Base-by-base conservation (phyloP, 441 rosid genomes). In the Adansonia madagascariensis region DNA sequence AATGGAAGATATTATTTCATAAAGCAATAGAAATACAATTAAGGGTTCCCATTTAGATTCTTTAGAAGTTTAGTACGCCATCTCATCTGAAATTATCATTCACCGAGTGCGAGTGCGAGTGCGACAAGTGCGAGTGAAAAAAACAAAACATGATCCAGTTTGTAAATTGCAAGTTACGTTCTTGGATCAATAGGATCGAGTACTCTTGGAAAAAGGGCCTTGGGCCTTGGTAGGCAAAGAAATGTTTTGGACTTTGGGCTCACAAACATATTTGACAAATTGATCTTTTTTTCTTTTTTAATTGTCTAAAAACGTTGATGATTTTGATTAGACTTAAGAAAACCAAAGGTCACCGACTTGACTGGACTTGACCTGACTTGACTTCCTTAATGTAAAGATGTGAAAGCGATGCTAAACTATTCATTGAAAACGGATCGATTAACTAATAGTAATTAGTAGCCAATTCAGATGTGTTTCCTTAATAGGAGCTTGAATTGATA, bases 381-480 rank as follows among this genome's bases (percentile, higher is more conserved):
- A 50, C 55, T 2, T 12, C 12, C 43, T 39, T 39, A 3, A 11
- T 12, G 55, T 50, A 3, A 50, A 50, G 56, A 14, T 50, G 56
- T 12, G 56, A 50, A 12, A 50, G 56, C 56, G 56, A 50, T 50
- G 56, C 17, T 50, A 14, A 50, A 50, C 17, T 12, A 50, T 50
- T 50, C 35, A 27, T 27, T 27, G 35, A 27, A 24, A 61, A 4
- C 1, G 1, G 2, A 3, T 10, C 2, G 27, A 60, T 10, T 60
- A 3, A 22, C 20, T 15, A 53, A 53, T 14, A 15, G 20, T 53
- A 53, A 53, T 15, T 15, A 53, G 8, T 14, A 56, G 52, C 18
- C 7, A 64, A 7, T 44, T n/a, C 18, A 41, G 31, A 24, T 11
- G 18, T 65, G 80, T 77, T 76, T 76, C 77, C 77, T 39, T 43